Evolutionary conservation across 208 protist genomes (phyloP).

Genomic region (Chromosphaera perkinsii): DNA sequence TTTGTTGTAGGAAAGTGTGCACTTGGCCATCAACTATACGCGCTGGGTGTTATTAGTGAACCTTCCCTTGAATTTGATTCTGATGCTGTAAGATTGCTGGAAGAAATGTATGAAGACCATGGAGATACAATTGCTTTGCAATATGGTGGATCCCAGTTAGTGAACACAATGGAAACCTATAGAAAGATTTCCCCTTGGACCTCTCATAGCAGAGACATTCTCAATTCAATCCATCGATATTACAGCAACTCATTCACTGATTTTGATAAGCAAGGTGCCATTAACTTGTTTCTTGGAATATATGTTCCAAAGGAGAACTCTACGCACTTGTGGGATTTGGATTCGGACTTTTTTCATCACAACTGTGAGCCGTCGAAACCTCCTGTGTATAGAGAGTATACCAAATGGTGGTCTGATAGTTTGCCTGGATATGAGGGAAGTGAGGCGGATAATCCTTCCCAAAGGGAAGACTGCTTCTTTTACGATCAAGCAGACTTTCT

Average conservation of each 20-base stretch:
- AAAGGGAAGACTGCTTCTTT: too few relatives aligned
- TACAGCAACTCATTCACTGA: conserved; percentile 66
- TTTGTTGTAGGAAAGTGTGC: conserved; percentile 75
- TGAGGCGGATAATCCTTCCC: too few relatives aligned
- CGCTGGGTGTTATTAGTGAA: conserved; percentile 43
- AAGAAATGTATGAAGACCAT: conserved; percentile 61
- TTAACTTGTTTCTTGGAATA: conserved; percentile 16
- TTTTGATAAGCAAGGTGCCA: conserved; percentile 3
- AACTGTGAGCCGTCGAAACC: background rate
- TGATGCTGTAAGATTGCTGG: conserved; percentile 40
- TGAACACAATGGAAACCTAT: conserved; percentile 56
- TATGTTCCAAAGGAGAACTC: background rate
- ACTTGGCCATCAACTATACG: conserved; percentile 56
- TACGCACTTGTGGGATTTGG: background rate
- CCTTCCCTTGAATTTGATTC: conserved; percentile 46
- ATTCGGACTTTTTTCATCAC: conserved; percentile 11
- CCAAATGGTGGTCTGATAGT: conserved; percentile 8
- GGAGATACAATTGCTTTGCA: conserved; percentile 62
- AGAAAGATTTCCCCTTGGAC: conserved; percentile 40
- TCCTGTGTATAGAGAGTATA: background rate
- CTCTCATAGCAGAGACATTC: conserved; percentile 37
- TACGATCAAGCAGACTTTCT: too few relatives aligned
- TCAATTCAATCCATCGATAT: conserved; percentile 57
- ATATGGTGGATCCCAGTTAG: conserved; percentile 50
- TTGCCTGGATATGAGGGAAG: too few relatives aligned